Base-by-base conservation (phyloP, 345 rosid genomes). In the Gynandropsis gynandra region DNA sequence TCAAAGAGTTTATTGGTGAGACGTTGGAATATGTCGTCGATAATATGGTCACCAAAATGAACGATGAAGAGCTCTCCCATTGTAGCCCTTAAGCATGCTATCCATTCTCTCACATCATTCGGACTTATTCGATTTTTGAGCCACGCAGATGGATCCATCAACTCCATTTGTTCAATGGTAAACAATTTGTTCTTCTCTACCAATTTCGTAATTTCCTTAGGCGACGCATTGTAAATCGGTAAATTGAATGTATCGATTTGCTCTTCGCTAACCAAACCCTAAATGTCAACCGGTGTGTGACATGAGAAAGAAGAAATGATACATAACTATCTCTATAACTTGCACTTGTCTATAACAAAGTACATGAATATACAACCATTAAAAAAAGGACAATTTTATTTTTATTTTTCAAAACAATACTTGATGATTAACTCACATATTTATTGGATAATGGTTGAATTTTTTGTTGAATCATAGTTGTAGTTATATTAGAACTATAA, bases 171-270 rank as follows among this genome's bases (percentile, higher is more conserved):
- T 42, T 73, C 80, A 1, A 78, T 53, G 15, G 31, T 67, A 72
- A 81, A 78, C 12, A 40, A 10, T 2, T 74, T 72, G 42, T 76
- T 67, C 41, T 53, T 67, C 40, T 67, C 59, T 5, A 75, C 59
- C 32, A 43, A 60, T 4, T 37, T 47, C 0, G 12, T 39, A 42
- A 80, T 55, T 41, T 80, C 81, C 16, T 58, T 69, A 3, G 77
- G 79, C 17, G 83, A 64, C 16, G 77, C 63, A 32, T 75, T 54
- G 38, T 77, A 77, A 13, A 78, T 41, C 1, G 83, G 77, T 59
- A 80, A 43, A 70, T 80, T 77, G 69, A 77, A 80, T 41, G 60
- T 37, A 16, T 77, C 76, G 4, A 77, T 47, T 33, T 75, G 52
- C 36, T 63, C 71, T 66, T 80, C 73, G 5, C 16, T 50, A 18